phyloP scores from a whole-genome alignment of 2,329 filamentous ascomycete genomes.

The Nigrospora sphaerica region DNA sequence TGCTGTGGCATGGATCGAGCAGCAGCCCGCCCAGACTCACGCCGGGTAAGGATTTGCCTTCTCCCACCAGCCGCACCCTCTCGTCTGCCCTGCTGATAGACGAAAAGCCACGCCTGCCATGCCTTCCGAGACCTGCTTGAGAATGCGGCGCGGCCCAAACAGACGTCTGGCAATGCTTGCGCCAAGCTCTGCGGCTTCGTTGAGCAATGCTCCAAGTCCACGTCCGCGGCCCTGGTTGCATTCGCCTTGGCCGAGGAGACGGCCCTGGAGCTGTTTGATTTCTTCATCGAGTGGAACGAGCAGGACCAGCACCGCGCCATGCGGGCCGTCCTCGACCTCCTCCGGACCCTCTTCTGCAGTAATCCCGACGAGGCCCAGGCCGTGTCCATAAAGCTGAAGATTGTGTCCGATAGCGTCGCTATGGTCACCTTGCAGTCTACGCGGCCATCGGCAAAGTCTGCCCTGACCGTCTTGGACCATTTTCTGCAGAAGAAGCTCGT shows the following conservation, averaged over 20 bases:
- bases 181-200: conserved; percentile 56
- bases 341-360: conserved; percentile 41
- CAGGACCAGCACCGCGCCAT: conserved; percentile 58
- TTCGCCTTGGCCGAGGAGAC: conserved; percentile 47
- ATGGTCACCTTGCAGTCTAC: conserved; percentile 54
- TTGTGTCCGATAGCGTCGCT: conserved; percentile 47
- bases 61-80: neutral
- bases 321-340: conserved; percentile 53
- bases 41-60: conserved; percentile 14
- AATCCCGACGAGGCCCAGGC: conserved; percentile 38
- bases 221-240: conserved; percentile 28
- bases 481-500: conserved; percentile 56
- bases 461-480: conserved; percentile 59
- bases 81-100: conserved; percentile 2
- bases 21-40: conserved; percentile 15
- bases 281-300: conserved; percentile 62
- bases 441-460: conserved; percentile 61
- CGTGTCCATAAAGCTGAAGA: conserved; percentile 30
- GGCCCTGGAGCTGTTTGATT: conserved; percentile 46
- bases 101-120: conserved; percentile 23
- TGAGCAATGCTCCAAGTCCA: conserved; percentile 49
- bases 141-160: conserved; percentile 44
- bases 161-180: conserved; percentile 49
- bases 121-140: conserved; percentile 41
- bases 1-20: conserved; percentile 21